Evolutionary conservation across 371 early-diverging fungal genomes (phyloP), one percentile per base, ranked within the genome.

Genomic region (Actinomortierella wolfii): DNA sequence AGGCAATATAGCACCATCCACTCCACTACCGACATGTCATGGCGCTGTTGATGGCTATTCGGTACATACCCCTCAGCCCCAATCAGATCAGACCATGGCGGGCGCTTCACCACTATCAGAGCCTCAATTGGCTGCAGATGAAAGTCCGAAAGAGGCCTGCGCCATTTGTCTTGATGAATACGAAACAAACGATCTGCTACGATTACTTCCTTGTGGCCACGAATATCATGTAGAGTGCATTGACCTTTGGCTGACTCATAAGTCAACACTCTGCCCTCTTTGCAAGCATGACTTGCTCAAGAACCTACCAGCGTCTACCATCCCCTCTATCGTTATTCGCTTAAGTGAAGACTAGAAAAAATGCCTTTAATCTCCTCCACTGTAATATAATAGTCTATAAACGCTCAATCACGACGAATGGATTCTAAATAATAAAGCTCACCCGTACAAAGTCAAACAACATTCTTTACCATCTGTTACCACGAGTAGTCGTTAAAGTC

Each of bases 141-240:
- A 18, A n/a, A 44, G 45, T 20, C 26, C 50, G 9, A 73, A 79
- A 39, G 82, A 77, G 1, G 65, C 79, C 1, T 96, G 96, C 69
- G 88, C 89, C 21, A 89, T 96, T 52, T 96, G 96, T 64, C 71
- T 94, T 43, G 86, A 87, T 61, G 89, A 86, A 13, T 94, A 88
- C 74, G 79, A 74, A 7, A 43, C 61, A 3, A 87, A 85, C 17
- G 91, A 91, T 24, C 57, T 65, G 24, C 64, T 94, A 44, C 78
- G 94, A 3, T 59, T 79, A 23, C 78, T 96, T 14, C 83, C 85
- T 2, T 96, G 96, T 67, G 77, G 77, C 3, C 96, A 96, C 73
- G 84, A 83, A 57, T 96, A 88, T 68, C 96, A 94, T 59, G 77
- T 82, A 21, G 89, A 88, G 47, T 96, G 96, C 45, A 17, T 64